Base-by-base conservation (phyloP, 208 protist genomes). In the Blechomonas ayalai region DNA sequence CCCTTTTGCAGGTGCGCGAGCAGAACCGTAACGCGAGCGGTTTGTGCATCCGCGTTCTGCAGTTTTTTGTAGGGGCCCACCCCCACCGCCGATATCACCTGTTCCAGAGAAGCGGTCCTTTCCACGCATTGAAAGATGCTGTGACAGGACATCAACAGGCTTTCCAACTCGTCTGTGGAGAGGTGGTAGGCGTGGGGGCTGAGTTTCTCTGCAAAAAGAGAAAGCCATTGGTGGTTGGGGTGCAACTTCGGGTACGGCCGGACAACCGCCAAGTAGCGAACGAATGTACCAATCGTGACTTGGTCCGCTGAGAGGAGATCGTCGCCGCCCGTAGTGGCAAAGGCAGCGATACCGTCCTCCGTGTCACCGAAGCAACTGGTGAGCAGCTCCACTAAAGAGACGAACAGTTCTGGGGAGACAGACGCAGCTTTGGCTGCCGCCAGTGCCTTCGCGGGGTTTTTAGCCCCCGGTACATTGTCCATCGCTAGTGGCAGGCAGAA, bases 1-100 rank as follows among this genome's bases (percentile, higher is more conserved):
- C 83, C 83, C 32, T 56, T 38, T 60, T 92, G 83, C 35, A 88
- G 46, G 38, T 82, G 66, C 7, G 73, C 76, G 2, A 88, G 42
- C 19, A 92, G 56, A 12, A 92, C 73, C 25, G 71, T 83, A 13
- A 77, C 44, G 32, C 78, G 68, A 25, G 83, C 83, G 6, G 59
- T 55, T 22, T 71, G 57, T 10, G 37, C 24, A 15, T 34, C 37
- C 16, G 2, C 25, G 12, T 31, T 24, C 12, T 25, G 4, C 4
- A 55, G 28, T 1, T 24, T 32, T n/a, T 52, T 22, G 39, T 74
- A 79, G 26, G 48, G 50, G 1, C 32, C 41, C 29, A 50, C 47
- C 13, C 75, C 53, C 19, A 92, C 35, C 15, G 55, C 51, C 0
- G 63, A 67, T 15, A 92, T 53, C 7, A 77, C 41, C 29, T 57